Evolutionary conservation across 768 basidiomycete genomes (phyloP).

Genomic region (Porphyrellus cyaneotinctus): DNA sequence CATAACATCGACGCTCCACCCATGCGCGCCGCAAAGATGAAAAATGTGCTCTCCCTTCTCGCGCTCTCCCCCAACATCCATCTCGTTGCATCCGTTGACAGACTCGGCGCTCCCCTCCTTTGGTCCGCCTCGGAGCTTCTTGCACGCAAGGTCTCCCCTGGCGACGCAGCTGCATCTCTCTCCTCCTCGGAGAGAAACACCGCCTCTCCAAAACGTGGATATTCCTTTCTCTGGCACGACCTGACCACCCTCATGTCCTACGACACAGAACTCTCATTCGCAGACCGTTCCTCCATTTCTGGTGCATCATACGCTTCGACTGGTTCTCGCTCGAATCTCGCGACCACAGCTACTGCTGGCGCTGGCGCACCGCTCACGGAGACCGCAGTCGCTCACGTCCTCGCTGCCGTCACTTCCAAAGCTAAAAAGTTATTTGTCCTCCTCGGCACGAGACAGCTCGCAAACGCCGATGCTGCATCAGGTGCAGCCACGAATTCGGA

Average conservation of each 20-base stretch:
- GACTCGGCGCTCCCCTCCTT: slow-evolving; percentile 77
- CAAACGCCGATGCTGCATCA: slow-evolving; percentile 38
- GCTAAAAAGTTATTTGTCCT: slow-evolving; percentile 79
- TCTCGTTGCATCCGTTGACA: slow-evolving; percentile 81
- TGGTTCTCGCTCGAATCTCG: slow-evolving; percentile 24
- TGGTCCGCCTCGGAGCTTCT: slow-evolving; percentile 70
- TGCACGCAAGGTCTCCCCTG: slow-evolving; percentile 41
- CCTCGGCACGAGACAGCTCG: slow-evolving; percentile 66
- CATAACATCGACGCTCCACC: slow-evolving; percentile 85
- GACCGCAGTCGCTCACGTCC: slow-evolving; percentile 72
- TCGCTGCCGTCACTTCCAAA: slow-evolving; percentile 83
- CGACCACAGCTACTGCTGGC: slow-evolving; percentile 29
- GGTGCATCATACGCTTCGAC: slow-evolving; percentile 41
- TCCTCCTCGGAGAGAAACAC: neutral
- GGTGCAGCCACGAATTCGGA: slow-evolving; percentile 5
- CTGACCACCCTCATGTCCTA: slow-evolving; percentile 82
- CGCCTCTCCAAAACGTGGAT: slow-evolving; percentile 41
- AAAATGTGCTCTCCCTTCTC: slow-evolving; percentile 66
- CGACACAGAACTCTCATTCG: slow-evolving; percentile 68
- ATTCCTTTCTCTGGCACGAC: slow-evolving; percentile 86
- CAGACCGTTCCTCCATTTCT: slow-evolving; percentile 59
- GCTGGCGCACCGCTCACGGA: slow-evolving; percentile 55
- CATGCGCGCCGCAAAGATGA: slow-evolving; percentile 60
- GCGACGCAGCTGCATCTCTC: neutral
- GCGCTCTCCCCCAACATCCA: slow-evolving; percentile 75